Evolutionary conservation across 345 rosid species (phyloP).

Genomic region (Capsella bursapastoris): DNA sequence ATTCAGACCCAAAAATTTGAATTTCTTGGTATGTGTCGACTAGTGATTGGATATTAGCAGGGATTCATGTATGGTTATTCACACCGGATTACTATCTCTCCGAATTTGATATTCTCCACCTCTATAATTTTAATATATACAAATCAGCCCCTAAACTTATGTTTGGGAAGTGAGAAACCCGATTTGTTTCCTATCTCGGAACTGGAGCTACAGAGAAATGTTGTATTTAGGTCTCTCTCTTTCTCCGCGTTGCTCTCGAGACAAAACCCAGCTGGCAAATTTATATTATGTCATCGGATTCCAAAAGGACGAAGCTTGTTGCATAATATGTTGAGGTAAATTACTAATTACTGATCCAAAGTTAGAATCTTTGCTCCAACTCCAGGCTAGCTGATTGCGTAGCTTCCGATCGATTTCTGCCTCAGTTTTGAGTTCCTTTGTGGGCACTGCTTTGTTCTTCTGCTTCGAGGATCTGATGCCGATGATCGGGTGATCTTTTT

Average conservation of each 20-base stretch:
- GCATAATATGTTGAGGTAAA: slow-evolving; percentile 35
- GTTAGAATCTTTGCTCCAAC: slow-evolving; percentile 40
- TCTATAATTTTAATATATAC: background rate
- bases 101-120: background rate
- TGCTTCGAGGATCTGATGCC: slow-evolving; percentile 28
- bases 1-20: background rate
- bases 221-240: slow-evolving; percentile 36
- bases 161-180: background rate
- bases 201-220: slow-evolving; percentile 19
- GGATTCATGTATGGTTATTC: slow-evolving; percentile 12
- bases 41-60: slow-evolving; percentile 1
- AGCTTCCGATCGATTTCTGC: slow-evolving; percentile 33
- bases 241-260: slow-evolving; percentile 33
- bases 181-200: slow-evolving; percentile 22
- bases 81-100: slow-evolving; percentile 19
- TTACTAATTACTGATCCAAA: slow-evolving; percentile 20
- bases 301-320: slow-evolving; percentile 31
- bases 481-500: slow-evolving; percentile 10
- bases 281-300: slow-evolving; percentile 16
- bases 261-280: slow-evolving; percentile 31
- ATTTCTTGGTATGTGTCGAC: slow-evolving; percentile 8
- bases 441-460: slow-evolving; percentile 17
- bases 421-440: slow-evolving; percentile 34
- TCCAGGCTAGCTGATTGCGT: slow-evolving; percentile 37
- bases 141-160: slow-evolving; percentile 23